phyloP scores from a whole-genome alignment of 2,329 filamentous ascomycete species.

The Colletotrichum ledebouriae region DNA sequence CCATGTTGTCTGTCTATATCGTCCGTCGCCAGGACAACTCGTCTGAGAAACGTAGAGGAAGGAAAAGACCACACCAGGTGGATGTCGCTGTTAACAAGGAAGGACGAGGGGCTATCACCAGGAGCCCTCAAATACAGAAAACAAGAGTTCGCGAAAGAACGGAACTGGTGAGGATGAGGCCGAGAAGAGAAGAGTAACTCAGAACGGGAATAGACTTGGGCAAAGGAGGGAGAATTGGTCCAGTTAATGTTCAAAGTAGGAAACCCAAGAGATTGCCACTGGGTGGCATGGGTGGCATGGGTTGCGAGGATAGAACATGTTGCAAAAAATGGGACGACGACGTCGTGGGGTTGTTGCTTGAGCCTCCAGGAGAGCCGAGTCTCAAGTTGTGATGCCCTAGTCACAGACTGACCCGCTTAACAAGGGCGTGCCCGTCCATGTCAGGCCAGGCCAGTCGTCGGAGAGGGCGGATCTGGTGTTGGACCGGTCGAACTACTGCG shows the following conservation, averaged over 20 bases:
- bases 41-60: not conserved
- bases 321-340: slow-evolving; percentile 42
- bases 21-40: slow-evolving; percentile 35
- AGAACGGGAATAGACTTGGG: not conserved
- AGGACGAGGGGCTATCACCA: slow-evolving; percentile 39
- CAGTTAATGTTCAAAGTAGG: slow-evolving; percentile 40
- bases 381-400: slow-evolving; percentile 42
- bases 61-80: slow-evolving; percentile 40
- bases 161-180: slow-evolving; percentile 25
- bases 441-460: slow-evolving; percentile 29
- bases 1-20: slow-evolving; percentile 34
- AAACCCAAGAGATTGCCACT: slow-evolving; percentile 27
- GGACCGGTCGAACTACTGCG: slow-evolving; percentile 37
- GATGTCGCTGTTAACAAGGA: slow-evolving; percentile 21
- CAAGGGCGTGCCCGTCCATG: slow-evolving; percentile 40
- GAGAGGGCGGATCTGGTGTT: slow-evolving; percentile 16
- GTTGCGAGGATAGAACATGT: slow-evolving; percentile 40
- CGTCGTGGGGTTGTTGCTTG: slow-evolving; percentile 39
- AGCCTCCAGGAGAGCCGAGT: slow-evolving; percentile 38
- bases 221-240: slow-evolving; percentile 8
- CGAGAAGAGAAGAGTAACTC: slow-evolving; percentile 32
- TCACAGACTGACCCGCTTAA: slow-evolving; percentile 37
- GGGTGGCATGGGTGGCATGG: not conserved
- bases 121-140: slow-evolving; percentile 35
- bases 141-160: slow-evolving; percentile 30